Base-by-base conservation (phyloP, 441 rosid species). In the Cnidoscolus chayamansa region DNA sequence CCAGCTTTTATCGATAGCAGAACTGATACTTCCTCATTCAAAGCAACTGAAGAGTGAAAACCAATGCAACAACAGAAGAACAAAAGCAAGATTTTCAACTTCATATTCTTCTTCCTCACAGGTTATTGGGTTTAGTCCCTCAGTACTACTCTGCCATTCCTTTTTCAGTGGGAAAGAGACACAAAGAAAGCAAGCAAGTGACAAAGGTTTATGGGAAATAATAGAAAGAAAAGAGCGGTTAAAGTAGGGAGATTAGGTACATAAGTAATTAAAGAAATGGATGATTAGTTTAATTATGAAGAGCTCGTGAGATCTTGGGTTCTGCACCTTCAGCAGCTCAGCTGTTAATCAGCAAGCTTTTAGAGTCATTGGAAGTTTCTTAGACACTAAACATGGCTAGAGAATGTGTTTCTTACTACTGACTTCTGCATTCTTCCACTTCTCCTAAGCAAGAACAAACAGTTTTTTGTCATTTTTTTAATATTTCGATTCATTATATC, bases 311-410 rank as follows among this genome's bases (percentile, higher is more conserved):
- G 84, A 61, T 80, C 80, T 86, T 79, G 90, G 86, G 74, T 68
- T 77, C 74, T 75, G 84, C 59, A 81, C 81, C 7, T 40, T 5
- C 45, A 40, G 0, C 83, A 81, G 85, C 45, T 40, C 45, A 40
- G 45, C 86, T 79, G 81, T 77, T 81, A 80, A 81, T 83, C 73
- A 68, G 67, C 76, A 78, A 76, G 83, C 59, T 81, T 83, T 88
- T 88, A 87, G 86, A 86, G 70, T 74, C 77, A 81, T 65, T 84
- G 83, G 86, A 86, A 85, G 83, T 71, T 81, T 84, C 82, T 78
- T 88, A 87, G 82, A 85, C 89, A 88, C 74, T 74, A 83, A 86
- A 83, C 87, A 72, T 77, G 84, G 83, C 72, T 35, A 71, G 75
- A 74, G 86, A 86, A 83, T 83, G 85, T 79, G 83, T 77, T 62